Percentiles rank a stretch among this genome's conserved stretches.
These are phyloP conservation scores for Salvia rosmarinus DNA, from an alignment of 257 asterid genomes.

Conservation along the genomic window DNA sequence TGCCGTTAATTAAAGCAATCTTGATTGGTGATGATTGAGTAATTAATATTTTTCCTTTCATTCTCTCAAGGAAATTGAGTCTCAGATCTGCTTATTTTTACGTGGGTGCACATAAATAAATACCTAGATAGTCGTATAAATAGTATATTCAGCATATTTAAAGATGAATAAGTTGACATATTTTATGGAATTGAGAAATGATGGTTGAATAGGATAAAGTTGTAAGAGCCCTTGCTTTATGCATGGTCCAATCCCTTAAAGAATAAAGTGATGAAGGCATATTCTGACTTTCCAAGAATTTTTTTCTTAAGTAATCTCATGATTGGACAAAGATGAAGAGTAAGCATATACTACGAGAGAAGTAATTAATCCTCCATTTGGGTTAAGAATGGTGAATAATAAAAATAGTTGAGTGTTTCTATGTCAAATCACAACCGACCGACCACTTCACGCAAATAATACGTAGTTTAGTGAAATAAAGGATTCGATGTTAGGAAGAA, in stretches of 20 bases:
- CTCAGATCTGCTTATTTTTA: not conserved
- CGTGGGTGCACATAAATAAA: not conserved
- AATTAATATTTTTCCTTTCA: too few relatives aligned
- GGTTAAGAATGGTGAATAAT: not conserved
- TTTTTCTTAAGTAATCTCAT: not conserved
- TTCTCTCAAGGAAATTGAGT: too few relatives aligned
- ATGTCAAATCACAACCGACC: not conserved
- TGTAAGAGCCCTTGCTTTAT: conserved; percentile 20
- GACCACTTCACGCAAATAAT: not conserved
- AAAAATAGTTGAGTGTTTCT: too few relatives aligned
- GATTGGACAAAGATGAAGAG: not conserved
- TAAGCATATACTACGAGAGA: not conserved
- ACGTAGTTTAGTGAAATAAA: conserved; percentile 9
- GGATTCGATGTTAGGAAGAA: conserved; percentile 13
- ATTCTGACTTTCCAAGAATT: not conserved
- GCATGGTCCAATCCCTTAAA: not conserved
- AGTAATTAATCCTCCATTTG: not conserved
- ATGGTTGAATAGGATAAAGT: conserved; percentile 20
- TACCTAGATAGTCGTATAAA: not conserved
- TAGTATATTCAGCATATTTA: not conserved
- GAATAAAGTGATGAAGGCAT: conserved; percentile 23
- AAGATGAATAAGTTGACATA: not conserved
- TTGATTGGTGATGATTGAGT: not conserved
- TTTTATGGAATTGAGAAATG: not conserved
- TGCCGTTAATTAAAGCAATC: conserved; percentile 28